These are phyloP conservation scores for Hypoxylon sp. DNA, from an alignment of 2,329 filamentous ascomycete genomes.

Conservation along the genomic window DNA sequence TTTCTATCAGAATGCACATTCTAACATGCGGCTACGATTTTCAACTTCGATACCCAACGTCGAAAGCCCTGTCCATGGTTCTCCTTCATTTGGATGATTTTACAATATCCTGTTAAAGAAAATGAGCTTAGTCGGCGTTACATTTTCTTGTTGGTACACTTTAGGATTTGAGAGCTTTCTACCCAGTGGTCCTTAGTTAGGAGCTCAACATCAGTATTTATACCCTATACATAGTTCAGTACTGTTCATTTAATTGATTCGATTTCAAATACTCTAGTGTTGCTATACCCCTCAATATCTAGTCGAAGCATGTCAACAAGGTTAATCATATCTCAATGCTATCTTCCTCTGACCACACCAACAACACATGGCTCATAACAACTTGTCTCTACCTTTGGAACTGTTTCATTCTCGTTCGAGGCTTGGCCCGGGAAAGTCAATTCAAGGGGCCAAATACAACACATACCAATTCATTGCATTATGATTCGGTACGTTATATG, in stretches of 20 bases:
- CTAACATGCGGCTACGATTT: not conserved
- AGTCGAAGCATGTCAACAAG: not conserved
- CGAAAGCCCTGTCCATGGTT: not conserved
- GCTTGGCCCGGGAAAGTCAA: not conserved
- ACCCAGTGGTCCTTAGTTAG: not conserved
- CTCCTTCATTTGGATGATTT: not conserved
- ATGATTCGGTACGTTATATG: constrained; percentile 2
- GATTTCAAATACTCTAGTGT: not conserved
- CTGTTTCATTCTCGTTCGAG: not conserved
- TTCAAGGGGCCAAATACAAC: not conserved
- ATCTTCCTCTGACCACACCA: too few relatives aligned
- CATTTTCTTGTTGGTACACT: not conserved
- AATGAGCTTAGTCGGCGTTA: not conserved
- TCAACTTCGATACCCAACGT: not conserved
- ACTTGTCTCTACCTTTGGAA: not conserved
- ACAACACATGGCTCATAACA: not conserved
- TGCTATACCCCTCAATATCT: not conserved
- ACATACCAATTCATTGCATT: not conserved
- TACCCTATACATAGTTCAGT: constrained; percentile 15
- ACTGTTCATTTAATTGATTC: not conserved
- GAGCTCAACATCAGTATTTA: constrained; percentile 5
- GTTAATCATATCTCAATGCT: not conserved
- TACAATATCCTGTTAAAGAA: not conserved
- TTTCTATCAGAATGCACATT: not conserved
- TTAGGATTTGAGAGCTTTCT: not conserved